Percentiles rank a stretch among this genome's conserved stretches.
phyloP scores from a whole-genome alignment of 345 rosid species.

The Salix udensis region DNA sequence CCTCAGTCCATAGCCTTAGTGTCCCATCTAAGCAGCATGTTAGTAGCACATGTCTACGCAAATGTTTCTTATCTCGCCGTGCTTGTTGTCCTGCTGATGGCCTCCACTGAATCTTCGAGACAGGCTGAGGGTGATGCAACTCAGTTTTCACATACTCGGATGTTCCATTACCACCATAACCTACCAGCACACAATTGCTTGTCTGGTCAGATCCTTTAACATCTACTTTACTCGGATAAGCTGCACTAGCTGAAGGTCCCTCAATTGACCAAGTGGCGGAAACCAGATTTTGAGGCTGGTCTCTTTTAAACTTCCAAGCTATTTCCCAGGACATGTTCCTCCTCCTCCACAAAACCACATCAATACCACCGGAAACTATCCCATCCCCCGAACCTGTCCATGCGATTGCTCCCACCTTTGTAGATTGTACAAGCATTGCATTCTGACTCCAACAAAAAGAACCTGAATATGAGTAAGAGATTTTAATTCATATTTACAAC shows the following conservation, averaged over 20 bases:
- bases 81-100: conserved; percentile 44
- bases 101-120: conserved; percentile 83
- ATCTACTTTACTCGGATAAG: conserved; percentile 34
- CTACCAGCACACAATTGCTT: conserved; percentile 50
- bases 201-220: conserved; percentile 31
- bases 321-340: conserved; percentile 74
- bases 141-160: conserved; percentile 41
- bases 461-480: conserved; percentile 76
- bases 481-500: conserved; percentile 34
- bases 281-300: conserved; percentile 65
- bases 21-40: conserved; percentile 91
- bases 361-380: conserved; percentile 66
- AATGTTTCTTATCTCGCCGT: conserved; percentile 28
- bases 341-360: conserved; percentile 75
- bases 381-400: conserved; percentile 95
- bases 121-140: conserved; percentile 68
- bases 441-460: conserved; percentile 99
- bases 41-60: conserved; percentile 51
- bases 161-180: conserved; percentile 38
- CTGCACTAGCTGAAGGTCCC: conserved; percentile 69
- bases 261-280: conserved; percentile 76
- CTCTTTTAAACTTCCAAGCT: conserved; percentile 68
- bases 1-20: conserved; percentile 80
- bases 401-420: conserved; percentile 68
- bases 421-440: conserved; percentile 62